Evolutionary conservation across 495 filamentous ascomycete genomes (phyloP), one percentile per base, ranked within the genome.

Genomic region (Elaphomyces granulatus): DNA sequence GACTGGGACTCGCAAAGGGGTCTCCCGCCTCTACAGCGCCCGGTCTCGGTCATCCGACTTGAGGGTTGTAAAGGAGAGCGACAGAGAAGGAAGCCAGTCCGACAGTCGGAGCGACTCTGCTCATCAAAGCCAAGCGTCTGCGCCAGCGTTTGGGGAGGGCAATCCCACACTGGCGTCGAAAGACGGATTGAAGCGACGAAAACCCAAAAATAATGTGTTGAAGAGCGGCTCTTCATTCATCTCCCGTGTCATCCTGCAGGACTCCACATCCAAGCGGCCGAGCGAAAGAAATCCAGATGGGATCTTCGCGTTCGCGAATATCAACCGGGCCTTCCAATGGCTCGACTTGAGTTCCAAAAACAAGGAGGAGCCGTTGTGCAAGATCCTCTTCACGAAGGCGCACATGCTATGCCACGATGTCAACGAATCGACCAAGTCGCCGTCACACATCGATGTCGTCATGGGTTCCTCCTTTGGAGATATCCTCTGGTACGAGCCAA

Each of bases 201-300:
- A 96, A 59, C 92, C 90, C 8, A 95, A 94, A 63, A 94, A 85
- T 57, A 96, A 90, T 55, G 87, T 98, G 49, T 75, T 87, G 31
- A 98, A 98, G 67, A 95, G 85, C 62, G 95, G 93, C 59, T 96
- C 90, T 15, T 88, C 86, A 3, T 96, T 94, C 52, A 86, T 98
- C 15, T 94, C 87, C 4, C 65, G 90, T 37, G 87, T 94, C n/a
- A 92, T 95, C 34, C 75, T 83, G 4, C 82, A 94, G 55, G 92
- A 98, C 46, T 66, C 72, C 8, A 55, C 90, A 18, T 61, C 63
- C 1, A 94, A 92, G 55, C 71, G 83, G 38, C 56, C 96, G 36
- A 67, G 75, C 36, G 92, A 96, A 15, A 78, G 81, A 37, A 72
- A 76, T 20, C 61, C 68, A 12, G 82, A 93, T 44, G 88, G 86